Evolutionary conservation across 768 basidiomycete species (phyloP).

Genomic region (Trametes elegans): DNA sequence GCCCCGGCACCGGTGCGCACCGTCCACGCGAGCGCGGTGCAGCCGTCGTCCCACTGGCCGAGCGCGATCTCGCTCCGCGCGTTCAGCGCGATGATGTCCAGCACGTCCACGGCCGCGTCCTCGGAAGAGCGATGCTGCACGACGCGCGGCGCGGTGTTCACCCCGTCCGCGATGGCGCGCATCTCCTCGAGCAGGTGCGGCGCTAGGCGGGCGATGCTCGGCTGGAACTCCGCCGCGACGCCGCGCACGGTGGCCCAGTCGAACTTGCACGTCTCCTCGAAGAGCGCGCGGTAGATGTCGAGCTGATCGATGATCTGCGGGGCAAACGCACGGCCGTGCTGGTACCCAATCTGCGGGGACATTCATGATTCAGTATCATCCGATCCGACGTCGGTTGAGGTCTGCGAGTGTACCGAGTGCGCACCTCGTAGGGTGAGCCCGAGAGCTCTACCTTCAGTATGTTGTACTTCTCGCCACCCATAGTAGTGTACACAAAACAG

Average conservation of each 20-base stretch:
- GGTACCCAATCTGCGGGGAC: slow-evolving; percentile 29
- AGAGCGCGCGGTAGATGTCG: slow-evolving; percentile 32
- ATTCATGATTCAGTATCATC: neutral
- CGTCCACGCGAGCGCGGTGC: slow-evolving; percentile 34
- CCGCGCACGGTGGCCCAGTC: slow-evolving; percentile 33
- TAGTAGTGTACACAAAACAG: too few relatives aligned
- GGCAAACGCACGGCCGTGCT: slow-evolving; percentile 31
- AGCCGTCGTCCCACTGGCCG: slow-evolving; percentile 36
- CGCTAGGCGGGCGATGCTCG: slow-evolving; percentile 25
- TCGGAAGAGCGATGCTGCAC: too few relatives aligned
- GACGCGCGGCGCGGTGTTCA: too few relatives aligned
- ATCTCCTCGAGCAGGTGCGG: slow-evolving; percentile 35
- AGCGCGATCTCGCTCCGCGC: slow-evolving; percentile 39
- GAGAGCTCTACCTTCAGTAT: slow-evolving; percentile 8
- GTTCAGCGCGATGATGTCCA: slow-evolving; percentile 37
- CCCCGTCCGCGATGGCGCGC: slow-evolving; percentile 34
- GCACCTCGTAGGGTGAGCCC: slow-evolving; percentile 22
- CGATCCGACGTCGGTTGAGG: too few relatives aligned
- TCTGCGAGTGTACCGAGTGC: neutral
- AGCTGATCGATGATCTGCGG: slow-evolving; percentile 32
- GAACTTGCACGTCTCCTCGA: slow-evolving; percentile 31
- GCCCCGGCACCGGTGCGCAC: too few relatives aligned
- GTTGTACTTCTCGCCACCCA: too few relatives aligned
- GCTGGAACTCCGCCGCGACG: slow-evolving; percentile 27
- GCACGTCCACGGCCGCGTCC: slow-evolving; percentile 17